Evolutionary conservation across 2,329 filamentous ascomycete genomes (phyloP).

Genomic region (Periconia digitata): DNA sequence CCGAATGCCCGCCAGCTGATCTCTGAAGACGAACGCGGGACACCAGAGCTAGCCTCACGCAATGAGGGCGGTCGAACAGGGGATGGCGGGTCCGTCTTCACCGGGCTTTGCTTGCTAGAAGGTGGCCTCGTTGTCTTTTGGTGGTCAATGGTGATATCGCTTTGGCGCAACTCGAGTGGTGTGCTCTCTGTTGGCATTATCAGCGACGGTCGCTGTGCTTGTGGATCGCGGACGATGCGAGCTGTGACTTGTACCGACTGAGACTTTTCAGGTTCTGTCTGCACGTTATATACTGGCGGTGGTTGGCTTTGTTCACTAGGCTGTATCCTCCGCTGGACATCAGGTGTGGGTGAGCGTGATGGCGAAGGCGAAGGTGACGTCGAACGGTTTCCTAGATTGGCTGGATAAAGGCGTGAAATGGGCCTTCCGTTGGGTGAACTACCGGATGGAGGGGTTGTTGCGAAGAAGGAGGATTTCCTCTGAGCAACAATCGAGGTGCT

Average conservation of each 20-base stretch:
- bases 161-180: slow-evolving; percentile 54
- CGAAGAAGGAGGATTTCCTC: slow-evolving; percentile 43
- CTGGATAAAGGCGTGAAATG: slow-evolving; percentile 31
- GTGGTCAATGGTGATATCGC: slow-evolving; percentile 66
- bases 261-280: slow-evolving; percentile 48
- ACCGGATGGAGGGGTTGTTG: slow-evolving; percentile 31
- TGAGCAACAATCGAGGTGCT: slow-evolving; percentile 37
- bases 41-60: slow-evolving; percentile 29
- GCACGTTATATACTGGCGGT: slow-evolving; percentile 44
- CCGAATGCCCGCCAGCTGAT: slow-evolving; percentile 42
- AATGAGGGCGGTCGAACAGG: slow-evolving; percentile 32
- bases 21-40: slow-evolving; percentile 43
- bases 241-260: slow-evolving; percentile 90
- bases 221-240: slow-evolving; percentile 71
- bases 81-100: slow-evolving; percentile 29
- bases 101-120: slow-evolving; percentile 28
- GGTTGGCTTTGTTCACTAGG: slow-evolving; percentile 16
- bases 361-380: slow-evolving; percentile 28
- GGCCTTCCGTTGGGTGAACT: slow-evolving; percentile 28
- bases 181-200: slow-evolving; percentile 54
- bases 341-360: slow-evolving; percentile 31
- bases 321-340: slow-evolving; percentile 24
- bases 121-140: slow-evolving; percentile 42
- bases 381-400: slow-evolving; percentile 29
- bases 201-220: slow-evolving; percentile 31